Base-by-base conservation (phyloP, 805 yeast genomes). In the Starmerella vitae region DNA sequence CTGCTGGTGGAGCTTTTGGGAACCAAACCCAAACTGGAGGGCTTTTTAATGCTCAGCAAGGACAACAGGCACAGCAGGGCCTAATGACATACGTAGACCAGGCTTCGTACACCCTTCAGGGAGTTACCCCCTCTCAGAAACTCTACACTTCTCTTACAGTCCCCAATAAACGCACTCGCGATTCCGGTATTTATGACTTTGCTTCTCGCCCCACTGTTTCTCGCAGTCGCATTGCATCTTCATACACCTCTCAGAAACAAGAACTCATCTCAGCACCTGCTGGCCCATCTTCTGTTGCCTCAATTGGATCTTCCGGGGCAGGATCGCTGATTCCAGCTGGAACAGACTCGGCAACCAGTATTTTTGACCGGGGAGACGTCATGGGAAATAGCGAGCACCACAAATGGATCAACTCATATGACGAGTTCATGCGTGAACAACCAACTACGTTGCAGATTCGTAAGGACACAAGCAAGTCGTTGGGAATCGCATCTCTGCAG, bases 41-140 rank as follows among this genome's bases (percentile, higher is more conserved):
- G n/a, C 30, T 27, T 9, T 27, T 27, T n/a, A 15, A 15, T 27
- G 7, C 26, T 22, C 8, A 27, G 30, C 15, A 7, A 12, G 7
- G n/a, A 27, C 27, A 13, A 10, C 4, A 5, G 8, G 22, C 25
- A 26, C 35, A 19, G 36, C n/a, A n/a, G n/a, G n/a, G n/a, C n/a
- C 33, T 8, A 25, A 12, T 4, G 2, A 52, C 59, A 1, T 39
- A 52, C 0, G 42, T 55, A n/a, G 55, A 56, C 36, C 57, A 55
- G 39, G 50, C 57, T 1, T 42, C 58, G 14, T 51, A 39, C 34
- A 27, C 37, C 12, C 33, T 54, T 22, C 44, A 43, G 7, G 54
- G 50, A 14, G 45, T 37, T 6, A 26, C 39, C 2, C 52, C 56
- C 4, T 36, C 52, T 3, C 39, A 39, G 9, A 51, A 48, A 31